Evolutionary conservation across 805 yeast species (phyloP).

Genomic region (Nakazawaea ishiwadae): DNA sequence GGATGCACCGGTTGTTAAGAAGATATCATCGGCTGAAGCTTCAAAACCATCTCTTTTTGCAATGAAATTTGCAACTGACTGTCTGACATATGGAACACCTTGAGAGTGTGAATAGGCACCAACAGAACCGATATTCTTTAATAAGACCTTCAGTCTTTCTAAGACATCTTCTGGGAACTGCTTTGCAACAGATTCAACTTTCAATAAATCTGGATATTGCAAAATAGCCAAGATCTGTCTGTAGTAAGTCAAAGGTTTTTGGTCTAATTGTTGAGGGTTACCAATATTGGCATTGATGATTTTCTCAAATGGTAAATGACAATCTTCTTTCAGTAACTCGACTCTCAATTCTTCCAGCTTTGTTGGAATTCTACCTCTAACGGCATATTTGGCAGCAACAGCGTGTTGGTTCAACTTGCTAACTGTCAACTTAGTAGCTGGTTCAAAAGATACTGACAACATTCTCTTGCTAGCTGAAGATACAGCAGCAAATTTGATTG

Average conservation of each 20-base stretch:
- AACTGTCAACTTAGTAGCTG: conserved; percentile 32
- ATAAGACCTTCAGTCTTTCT: conserved; percentile 59
- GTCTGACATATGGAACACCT: conserved; percentile 70
- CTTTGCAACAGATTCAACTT: conserved; percentile 24
- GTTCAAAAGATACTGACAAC: conserved; percentile 18
- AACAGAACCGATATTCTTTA: conserved; percentile 67
- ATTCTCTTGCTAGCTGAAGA: conserved; percentile 2
- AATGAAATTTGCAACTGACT: conserved; percentile 80
- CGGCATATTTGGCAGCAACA: conserved; percentile 89
- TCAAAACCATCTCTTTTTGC: conserved; percentile 69
- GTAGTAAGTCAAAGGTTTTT: conserved; percentile 91
- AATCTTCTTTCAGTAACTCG: conserved; percentile 49
- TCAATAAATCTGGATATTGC: conserved; percentile 75
- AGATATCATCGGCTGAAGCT: conserved; percentile 68
- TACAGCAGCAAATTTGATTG: too few species aligned
- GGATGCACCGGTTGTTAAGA: conserved; percentile 91
- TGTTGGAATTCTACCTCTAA: conserved; percentile 89
- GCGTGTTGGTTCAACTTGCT: conserved; percentile 68
- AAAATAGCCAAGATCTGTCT: conserved; percentile 83
- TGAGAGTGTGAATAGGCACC: conserved; percentile 97
- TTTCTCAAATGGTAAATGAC: conserved; percentile 66
- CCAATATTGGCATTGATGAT: conserved; percentile 94
- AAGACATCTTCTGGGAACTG: conserved; percentile 65
- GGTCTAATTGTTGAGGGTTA: conserved; percentile 96
- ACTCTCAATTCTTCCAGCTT: conserved; percentile 80